These are phyloP conservation scores for Russula emetica DNA, from an alignment of 768 basidiomycete genomes.

Conservation along the genomic window DNA sequence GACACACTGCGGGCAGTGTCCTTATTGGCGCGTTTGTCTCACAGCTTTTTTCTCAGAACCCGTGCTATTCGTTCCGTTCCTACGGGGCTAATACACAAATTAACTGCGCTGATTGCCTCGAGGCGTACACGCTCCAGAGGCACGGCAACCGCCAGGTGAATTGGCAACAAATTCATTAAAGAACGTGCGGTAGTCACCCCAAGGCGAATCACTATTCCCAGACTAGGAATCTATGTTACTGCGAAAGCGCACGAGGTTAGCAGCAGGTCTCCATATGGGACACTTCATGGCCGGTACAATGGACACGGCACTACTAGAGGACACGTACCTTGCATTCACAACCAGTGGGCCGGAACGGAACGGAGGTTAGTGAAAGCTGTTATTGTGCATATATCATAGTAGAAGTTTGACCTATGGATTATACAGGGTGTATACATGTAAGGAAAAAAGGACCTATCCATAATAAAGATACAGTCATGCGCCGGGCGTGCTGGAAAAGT, in stretches of 20 bases:
- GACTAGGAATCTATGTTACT: neutral
- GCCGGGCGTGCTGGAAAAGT: constrained; percentile 18
- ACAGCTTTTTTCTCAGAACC: neutral
- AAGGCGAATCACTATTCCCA: neutral
- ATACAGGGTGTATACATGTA: constrained; percentile 21
- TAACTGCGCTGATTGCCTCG: constrained; percentile 24
- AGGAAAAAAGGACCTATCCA: neutral
- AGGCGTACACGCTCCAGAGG: constrained; percentile 24
- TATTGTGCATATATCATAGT: neutral
- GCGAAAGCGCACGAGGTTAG: constrained; percentile 16
- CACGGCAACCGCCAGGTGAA: constrained; percentile 20
- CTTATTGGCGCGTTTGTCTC: neutral
- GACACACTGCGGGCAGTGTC: constrained; percentile 1
- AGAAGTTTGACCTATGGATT: constrained; percentile 9
- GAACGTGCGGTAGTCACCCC: constrained; percentile 7
- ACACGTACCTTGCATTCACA: neutral
- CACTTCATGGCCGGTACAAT: neutral
- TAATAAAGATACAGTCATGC: constrained; percentile 21
- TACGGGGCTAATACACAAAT: neutral
- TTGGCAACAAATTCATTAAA: constrained; percentile 13
- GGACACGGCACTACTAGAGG: neutral
- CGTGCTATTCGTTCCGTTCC: constrained; percentile 5
- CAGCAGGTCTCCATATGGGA: constrained; percentile 14
- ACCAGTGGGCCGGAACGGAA: neutral
- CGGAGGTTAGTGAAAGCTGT: neutral